Conservation (phyloP, 495 filamentous ascomycete species). For the Rusavskia elegans region DNA sequence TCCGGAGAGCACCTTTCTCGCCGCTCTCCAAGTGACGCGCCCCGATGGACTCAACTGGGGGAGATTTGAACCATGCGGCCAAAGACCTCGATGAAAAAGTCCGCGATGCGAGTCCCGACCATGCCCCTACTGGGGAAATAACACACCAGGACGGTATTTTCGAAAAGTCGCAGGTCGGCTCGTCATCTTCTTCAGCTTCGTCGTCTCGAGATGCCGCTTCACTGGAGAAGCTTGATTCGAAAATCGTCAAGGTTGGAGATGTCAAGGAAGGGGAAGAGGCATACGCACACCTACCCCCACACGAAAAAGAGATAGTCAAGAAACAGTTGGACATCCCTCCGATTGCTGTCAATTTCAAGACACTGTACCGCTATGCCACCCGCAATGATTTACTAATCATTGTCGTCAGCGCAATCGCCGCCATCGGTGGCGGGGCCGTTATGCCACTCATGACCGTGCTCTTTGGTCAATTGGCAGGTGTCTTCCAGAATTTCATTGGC, state of each 20-base stretch:
- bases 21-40: neutral
- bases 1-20: neutral
- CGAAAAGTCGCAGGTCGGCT: conserved; percentile 8
- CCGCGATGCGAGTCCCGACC: conserved; percentile 3
- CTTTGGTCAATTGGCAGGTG: conserved; percentile 60
- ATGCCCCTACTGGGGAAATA: neutral
- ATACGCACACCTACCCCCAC: conserved; percentile 37
- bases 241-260: conserved; percentile 10
- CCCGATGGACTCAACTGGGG: conserved; percentile 12
- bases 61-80: conserved; percentile 10
- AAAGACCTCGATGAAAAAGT: conserved; percentile 6
- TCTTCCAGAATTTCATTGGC: conserved; percentile 49
- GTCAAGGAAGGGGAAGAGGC: conserved; percentile 14
- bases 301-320: conserved; percentile 52
- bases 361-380: conserved; percentile 68
- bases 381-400: conserved; percentile 61
- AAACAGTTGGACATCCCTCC: conserved; percentile 54
- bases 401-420: conserved; percentile 41
- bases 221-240: conserved; percentile 12
- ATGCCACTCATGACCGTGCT: conserved; percentile 80
- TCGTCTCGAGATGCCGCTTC: conserved; percentile 9
- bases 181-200: conserved; percentile 6
- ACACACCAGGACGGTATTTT: neutral
- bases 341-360: conserved; percentile 46
- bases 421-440: conserved; percentile 66